These are phyloP conservation scores for Wickerhamiella brachini DNA, from an alignment of 805 yeast genomes.

Conservation along the genomic window DNA sequence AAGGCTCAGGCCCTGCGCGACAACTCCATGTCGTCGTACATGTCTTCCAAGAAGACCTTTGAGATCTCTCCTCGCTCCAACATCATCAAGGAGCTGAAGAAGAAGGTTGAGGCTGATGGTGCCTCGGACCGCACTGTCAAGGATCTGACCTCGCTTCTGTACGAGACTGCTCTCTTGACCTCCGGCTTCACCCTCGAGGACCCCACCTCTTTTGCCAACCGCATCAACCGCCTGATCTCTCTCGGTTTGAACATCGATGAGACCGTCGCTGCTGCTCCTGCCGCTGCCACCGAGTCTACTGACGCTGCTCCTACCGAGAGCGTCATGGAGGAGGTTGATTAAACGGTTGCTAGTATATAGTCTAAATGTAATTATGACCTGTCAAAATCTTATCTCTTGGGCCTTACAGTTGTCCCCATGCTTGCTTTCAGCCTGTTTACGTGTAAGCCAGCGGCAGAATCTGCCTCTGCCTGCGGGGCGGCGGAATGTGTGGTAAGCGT, in stretches of 20 bases:
- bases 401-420: too few species aligned
- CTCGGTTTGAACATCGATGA: slow-evolving; percentile 92
- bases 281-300: slow-evolving; percentile 22
- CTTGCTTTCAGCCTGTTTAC: too few species aligned
- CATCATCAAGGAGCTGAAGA: slow-evolving; percentile 88
- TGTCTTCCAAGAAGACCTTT: slow-evolving; percentile 98
- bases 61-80: slow-evolving; percentile 96
- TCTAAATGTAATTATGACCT: background rate
- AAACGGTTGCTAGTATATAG: slow-evolving; percentile 18
- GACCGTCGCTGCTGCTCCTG: slow-evolving; percentile 29
- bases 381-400: background rate
- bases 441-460: too few species aligned
- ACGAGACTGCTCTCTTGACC: slow-evolving; percentile 94
- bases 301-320: slow-evolving; percentile 57
- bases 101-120: slow-evolving; percentile 94
- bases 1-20: slow-evolving; percentile 99
- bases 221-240: slow-evolving; percentile 96
- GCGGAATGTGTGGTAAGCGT: background rate
- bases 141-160: slow-evolving; percentile 90
- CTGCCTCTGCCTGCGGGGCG: too few species aligned
- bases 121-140: slow-evolving; percentile 97
- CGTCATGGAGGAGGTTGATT: slow-evolving; percentile 99
- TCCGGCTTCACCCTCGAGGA: slow-evolving; percentile 99
- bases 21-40: slow-evolving; percentile 96
- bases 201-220: slow-evolving; percentile 92